phyloP scores from a whole-genome alignment of 2,329 filamentous ascomycete genomes.

The Botrytis hyacinthi region DNA sequence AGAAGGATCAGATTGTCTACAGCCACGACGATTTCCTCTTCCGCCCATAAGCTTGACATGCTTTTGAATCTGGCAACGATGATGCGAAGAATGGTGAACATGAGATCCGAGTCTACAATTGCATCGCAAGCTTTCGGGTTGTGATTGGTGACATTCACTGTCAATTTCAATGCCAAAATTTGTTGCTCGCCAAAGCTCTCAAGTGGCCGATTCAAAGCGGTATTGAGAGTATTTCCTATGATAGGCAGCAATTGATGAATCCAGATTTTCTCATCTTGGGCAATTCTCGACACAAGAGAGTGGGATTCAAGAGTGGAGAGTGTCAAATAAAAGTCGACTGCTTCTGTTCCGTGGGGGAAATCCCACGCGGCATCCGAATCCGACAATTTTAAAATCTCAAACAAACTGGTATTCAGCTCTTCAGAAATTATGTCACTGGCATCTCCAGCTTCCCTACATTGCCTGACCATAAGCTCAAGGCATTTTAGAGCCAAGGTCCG shows the following conservation, averaged over 20 bases:
- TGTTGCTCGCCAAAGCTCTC: conserved; percentile 41
- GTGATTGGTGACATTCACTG: conserved; percentile 84
- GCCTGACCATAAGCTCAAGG: conserved; percentile 56
- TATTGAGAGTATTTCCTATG: conserved; percentile 48
- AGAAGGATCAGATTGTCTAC: conserved; percentile 74
- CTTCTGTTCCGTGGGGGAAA: conserved; percentile 27
- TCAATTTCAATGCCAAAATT: conserved; percentile 57
- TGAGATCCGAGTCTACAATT: conserved; percentile 61
- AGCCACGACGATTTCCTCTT: conserved; percentile 49
- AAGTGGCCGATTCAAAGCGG: conserved; percentile 41
- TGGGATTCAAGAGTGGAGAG: conserved; percentile 55
- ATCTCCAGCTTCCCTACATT: conserved; percentile 49
- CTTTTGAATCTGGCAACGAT: conserved; percentile 53
- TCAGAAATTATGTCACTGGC: conserved; percentile 50
- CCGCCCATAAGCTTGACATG: conserved; percentile 49
- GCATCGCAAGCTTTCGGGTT: conserved; percentile 65
- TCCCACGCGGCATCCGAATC: conserved; percentile 32
- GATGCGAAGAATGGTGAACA: conserved; percentile 48
- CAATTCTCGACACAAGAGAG: conserved; percentile 49
- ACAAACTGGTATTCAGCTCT: conserved; percentile 49
- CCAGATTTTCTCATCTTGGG: conserved; percentile 46
- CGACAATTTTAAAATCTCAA: conserved; percentile 43
- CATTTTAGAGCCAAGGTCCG: conserved; percentile 63
- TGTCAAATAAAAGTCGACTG: conserved; percentile 43
- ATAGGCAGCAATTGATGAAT: conserved; percentile 50